A percentile compares a stretch with the other conserved stretches of the same genome.
phyloP scores from a whole-genome alignment of 306 rosid genomes.

The Acacia crassicarpa region DNA sequence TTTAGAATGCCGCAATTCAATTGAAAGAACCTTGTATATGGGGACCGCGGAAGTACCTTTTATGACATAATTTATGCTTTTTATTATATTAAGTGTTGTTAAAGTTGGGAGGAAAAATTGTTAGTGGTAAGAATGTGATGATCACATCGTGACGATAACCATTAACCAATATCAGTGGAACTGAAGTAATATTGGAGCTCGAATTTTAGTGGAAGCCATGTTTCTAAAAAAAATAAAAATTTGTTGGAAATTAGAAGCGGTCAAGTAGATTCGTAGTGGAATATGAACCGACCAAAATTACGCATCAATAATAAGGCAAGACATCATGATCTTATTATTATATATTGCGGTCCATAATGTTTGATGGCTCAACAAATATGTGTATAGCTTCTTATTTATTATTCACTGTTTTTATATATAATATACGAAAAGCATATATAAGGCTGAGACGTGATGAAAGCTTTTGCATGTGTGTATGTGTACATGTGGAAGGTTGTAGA shows the following conservation, averaged over 20 bases:
- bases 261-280: neutral
- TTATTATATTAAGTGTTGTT: neutral
- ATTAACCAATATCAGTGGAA: neutral
- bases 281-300: neutral
- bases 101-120: neutral
- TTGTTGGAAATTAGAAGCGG: neutral
- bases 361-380: neutral
- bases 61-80: neutral
- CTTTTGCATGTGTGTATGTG: neutral
- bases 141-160: neutral
- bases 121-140: neutral
- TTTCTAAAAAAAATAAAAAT: too few species aligned
- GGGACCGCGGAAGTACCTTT: too few species aligned
- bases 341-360: neutral
- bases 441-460: neutral
- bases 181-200: neutral
- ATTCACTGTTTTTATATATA: neutral
- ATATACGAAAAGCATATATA: neutral
- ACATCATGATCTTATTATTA: neutral
- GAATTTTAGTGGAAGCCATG: neutral
- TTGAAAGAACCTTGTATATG: too few species aligned
- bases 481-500: slow-evolving; percentile 8
- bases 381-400: neutral
- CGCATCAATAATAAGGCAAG: neutral
- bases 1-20: too few species aligned